Evolutionary conservation across 768 basidiomycete species (phyloP).

Genomic region (Strobilomyces confusus): DNA sequence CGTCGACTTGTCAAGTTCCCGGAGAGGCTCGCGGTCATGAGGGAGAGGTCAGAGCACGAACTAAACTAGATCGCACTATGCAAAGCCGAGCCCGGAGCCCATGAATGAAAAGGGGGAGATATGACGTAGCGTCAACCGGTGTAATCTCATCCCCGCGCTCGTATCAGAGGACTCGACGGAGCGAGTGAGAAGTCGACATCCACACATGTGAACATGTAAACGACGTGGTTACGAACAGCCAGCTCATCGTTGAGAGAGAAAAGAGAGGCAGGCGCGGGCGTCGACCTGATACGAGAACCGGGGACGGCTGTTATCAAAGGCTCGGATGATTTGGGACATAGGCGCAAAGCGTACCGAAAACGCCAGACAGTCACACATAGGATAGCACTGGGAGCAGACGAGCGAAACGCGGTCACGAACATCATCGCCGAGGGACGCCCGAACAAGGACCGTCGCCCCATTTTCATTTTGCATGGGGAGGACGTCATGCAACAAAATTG

Average conservation of each 20-base stretch:
- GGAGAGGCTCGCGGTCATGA: constrained; percentile 13
- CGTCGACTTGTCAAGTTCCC: not conserved
- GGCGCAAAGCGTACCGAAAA: not conserved
- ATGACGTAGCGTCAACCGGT: not conserved
- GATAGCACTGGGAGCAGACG: not conserved
- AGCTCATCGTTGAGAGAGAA: not conserved
- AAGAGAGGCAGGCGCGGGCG: not conserved
- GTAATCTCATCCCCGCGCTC: not conserved
- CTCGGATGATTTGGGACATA: not conserved
- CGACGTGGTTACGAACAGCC: not conserved
- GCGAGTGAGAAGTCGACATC: not conserved
- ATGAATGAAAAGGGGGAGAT: not conserved
- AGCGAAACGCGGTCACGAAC: not conserved
- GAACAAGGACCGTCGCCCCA: not conserved
- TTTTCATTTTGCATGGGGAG: too few species aligned
- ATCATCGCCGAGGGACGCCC: not conserved
- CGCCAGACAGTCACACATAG: not conserved
- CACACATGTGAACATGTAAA: not conserved
- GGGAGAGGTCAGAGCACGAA: constrained; percentile 4
- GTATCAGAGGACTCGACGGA: constrained; percentile 1
- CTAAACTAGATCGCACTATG: constrained; percentile 3
- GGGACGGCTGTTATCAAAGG: not conserved
- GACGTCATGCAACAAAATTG: too few species aligned
- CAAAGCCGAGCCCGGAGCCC: not conserved
- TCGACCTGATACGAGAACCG: not conserved